phyloP scores from a whole-genome alignment of 345 rosid genomes.

The Rhizophora apiculata region DNA sequence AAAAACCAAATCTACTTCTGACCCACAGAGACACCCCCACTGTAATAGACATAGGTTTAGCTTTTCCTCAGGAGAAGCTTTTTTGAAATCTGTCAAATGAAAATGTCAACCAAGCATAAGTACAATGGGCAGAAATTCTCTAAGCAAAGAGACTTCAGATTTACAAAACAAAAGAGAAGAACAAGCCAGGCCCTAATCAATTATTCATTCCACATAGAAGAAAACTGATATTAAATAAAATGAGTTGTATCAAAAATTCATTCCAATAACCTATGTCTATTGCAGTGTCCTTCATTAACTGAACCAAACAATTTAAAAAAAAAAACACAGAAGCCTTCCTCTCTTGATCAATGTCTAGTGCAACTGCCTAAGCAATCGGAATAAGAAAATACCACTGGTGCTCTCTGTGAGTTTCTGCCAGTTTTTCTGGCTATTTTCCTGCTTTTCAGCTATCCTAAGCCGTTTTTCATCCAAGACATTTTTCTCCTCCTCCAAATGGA shows the following conservation, averaged over 20 bases:
- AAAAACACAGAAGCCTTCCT: background rate
- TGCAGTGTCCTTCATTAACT: background rate
- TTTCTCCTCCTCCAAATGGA: constrained; percentile 90
- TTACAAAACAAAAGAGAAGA: background rate
- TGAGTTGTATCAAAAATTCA: background rate
- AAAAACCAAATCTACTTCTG: too few species aligned
- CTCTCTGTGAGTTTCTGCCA: constrained; percentile 94
- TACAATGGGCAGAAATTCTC: background rate
- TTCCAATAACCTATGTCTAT: background rate
- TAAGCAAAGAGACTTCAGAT: background rate
- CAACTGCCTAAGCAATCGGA: background rate
- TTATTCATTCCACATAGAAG: background rate
- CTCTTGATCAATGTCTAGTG: background rate
- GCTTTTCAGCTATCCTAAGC: constrained; percentile 86
- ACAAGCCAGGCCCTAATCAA: background rate
- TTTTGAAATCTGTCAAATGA: constrained; percentile 72
- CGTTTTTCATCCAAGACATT: constrained; percentile 88
- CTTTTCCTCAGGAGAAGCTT: constrained; percentile 85
- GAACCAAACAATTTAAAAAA: background rate
- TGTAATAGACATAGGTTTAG: constrained; percentile 27
- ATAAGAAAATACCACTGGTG: constrained; percentile 64
- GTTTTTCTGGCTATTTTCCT: constrained; percentile 91
- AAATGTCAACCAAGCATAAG: constrained; percentile 2
- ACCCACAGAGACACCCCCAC: too few species aligned
- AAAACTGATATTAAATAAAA: background rate